These are phyloP conservation scores for Chaetothyriales sp. DNA, from an alignment of 2,329 filamentous ascomycete species.

Conservation along the genomic window DNA sequence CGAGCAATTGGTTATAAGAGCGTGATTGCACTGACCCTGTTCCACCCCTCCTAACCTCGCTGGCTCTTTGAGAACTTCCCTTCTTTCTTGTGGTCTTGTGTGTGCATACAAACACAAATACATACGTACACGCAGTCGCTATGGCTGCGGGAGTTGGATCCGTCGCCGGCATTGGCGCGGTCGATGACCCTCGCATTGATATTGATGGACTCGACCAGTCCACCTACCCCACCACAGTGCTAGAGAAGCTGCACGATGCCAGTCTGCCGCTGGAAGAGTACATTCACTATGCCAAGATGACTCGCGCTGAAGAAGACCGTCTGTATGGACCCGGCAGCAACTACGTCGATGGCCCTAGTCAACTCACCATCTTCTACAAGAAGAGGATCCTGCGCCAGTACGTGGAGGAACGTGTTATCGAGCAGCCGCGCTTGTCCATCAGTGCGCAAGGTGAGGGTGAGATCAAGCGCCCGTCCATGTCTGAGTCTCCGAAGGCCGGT, in stretches of 20 bases:
- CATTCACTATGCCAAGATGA: constrained; percentile 26
- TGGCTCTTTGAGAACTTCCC: neutral
- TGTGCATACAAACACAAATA: neutral
- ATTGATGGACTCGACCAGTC: constrained; percentile 2
- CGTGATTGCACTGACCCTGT: neutral
- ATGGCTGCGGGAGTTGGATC: constrained; percentile 10
- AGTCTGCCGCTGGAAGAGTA: constrained; percentile 28
- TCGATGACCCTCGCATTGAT: constrained; percentile 7
- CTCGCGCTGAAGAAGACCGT: constrained; percentile 23
- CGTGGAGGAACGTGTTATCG: constrained; percentile 5
- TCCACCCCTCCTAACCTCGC: neutral
- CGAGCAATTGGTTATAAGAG: neutral
- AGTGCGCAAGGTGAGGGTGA: constrained; percentile 8
- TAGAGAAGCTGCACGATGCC: constrained; percentile 19
- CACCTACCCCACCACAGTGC: constrained; percentile 4
- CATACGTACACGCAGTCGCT: neutral
- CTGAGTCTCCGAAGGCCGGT: constrained; percentile 1
- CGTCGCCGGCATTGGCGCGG: constrained; percentile 8
- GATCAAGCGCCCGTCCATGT: neutral
- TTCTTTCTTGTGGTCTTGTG: neutral
- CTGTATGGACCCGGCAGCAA: constrained; percentile 12
- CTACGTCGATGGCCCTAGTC: constrained; percentile 2
- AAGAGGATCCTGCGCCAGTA: constrained; percentile 11
- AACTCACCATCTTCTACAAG: constrained; percentile 8
- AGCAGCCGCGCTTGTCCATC: constrained; percentile 7